Base-by-base conservation (phyloP, 2,329 filamentous ascomycete genomes). In the Apiospora saccharicola region DNA sequence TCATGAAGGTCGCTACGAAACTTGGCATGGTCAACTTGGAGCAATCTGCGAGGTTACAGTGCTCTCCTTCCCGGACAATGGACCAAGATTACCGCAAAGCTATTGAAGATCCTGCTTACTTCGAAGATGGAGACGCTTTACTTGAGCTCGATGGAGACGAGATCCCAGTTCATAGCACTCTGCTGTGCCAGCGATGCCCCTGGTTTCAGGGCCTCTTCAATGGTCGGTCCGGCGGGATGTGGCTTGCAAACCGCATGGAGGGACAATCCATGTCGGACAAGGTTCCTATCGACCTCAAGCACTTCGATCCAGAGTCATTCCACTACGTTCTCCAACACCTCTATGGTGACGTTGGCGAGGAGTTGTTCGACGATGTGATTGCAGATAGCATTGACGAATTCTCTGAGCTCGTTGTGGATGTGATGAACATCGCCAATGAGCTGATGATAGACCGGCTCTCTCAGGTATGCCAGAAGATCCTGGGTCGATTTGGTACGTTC, bases 161-260 rank as follows among this genome's bases (percentile, higher is more conserved):
- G 41, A 83, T 95, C 46, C 84, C 86, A 19, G 91, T 93, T 0
- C 96, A 99, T 78, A 96, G 94, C 75, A 87, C 91, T 5, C 82
- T 98, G 4, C 81, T 98, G 47, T 95, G 94, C 75, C 91, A 92
- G 77, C 88, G 96, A 75, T 98, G 95, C 77, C 95, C 94, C 0
- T 99, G 98, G 86, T 99, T 99, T 75, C 87, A 96, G 74, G 93
- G 93, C 1, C 86, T 99, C 61, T 98, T 98, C 81, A 88, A 94
- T 76, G 96, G 96, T n/a, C 91, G 94, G 61, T 94, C 96, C 10
- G 88, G 89, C 53, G 96, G 96, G 0, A 89, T 90, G 76, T 99
- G 96, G 96, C 87, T 99, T 26, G 88, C 91, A 68, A 88, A 89
- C 44, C 90, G 95, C 70, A 90, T 90, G n/a, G 84, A 88, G 70